Evolutionary conservation across 2,329 filamentous ascomycete species (phyloP).

Genomic region (Aspergillus pseudoglaucus): DNA sequence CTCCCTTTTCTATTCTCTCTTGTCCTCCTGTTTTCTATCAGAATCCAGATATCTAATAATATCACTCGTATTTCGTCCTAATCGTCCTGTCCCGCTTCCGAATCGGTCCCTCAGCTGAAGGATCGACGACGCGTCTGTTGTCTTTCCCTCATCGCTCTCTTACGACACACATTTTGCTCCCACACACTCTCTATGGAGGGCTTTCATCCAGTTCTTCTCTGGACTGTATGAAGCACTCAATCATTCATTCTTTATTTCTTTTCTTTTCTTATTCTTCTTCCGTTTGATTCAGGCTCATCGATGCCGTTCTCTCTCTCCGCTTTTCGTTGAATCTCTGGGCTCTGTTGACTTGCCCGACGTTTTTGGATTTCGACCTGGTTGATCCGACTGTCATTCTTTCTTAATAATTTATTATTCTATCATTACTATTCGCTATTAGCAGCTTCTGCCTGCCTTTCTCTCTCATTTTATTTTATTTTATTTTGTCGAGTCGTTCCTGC

Average conservation of each 20-base stretch:
- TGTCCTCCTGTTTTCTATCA: no score
- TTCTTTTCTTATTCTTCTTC: conserved; percentile 1
- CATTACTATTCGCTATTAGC: background rate
- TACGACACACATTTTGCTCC: conserved; percentile 6
- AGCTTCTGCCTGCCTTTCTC: conserved; percentile 4
- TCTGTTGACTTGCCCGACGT: conserved; percentile 2
- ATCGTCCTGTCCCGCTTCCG: no score
- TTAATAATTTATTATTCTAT: conserved; percentile 3
- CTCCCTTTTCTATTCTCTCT: no score
- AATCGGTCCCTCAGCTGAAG: background rate
- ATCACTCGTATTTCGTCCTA: no score
- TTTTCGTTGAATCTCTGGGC: conserved; percentile 5
- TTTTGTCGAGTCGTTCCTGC: conserved; percentile 5
- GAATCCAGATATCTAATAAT: no score
- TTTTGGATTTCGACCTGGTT: background rate
- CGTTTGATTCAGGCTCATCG: background rate
- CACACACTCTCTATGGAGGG: conserved; percentile 15
- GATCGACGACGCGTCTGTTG: conserved; percentile 1
- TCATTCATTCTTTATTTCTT: conserved; percentile 11
- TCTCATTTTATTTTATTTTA: conserved; percentile 3
- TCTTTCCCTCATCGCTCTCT: conserved; percentile 3
- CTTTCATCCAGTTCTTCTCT: conserved; percentile 11
- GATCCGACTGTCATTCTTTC: conserved; percentile 4
- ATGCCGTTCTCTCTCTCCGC: background rate
- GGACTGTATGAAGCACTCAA: conserved; percentile 10